These are phyloP conservation scores for Suillus luteus DNA, from an alignment of 768 basidiomycete species.

Conservation along the genomic window DNA sequence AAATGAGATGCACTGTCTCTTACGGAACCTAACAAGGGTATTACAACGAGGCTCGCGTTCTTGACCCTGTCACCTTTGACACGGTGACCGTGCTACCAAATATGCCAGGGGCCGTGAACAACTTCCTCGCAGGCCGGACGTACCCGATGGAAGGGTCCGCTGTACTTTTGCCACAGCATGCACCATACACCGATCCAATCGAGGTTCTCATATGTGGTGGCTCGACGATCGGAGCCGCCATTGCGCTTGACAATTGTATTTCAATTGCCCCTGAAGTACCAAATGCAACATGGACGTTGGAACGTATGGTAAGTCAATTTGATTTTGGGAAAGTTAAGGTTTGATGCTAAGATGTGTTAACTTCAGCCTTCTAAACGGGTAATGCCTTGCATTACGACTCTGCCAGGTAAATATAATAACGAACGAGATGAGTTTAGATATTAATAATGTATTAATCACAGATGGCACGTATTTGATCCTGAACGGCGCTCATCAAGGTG, in stretches of 20 bases:
- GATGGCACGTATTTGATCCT: constrained; percentile 77
- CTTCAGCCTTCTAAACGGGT: constrained; percentile 68
- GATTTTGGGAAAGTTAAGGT: background rate
- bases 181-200: constrained; percentile 77
- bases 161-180: constrained; percentile 65
- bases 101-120: constrained; percentile 72
- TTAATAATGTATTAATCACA: background rate
- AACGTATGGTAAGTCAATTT: constrained; percentile 66
- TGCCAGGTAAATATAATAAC: constrained; percentile 45
- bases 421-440: background rate
- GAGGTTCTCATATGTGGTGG: constrained; percentile 76
- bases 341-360: background rate
- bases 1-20: background rate
- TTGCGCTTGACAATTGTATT: constrained; percentile 70
- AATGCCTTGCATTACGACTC: constrained; percentile 71
- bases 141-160: constrained; percentile 79
- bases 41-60: constrained; percentile 79
- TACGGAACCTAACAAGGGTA: constrained; percentile 48
- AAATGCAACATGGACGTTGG: constrained; percentile 67
- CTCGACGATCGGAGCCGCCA: constrained; percentile 54
- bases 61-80: constrained; percentile 65
- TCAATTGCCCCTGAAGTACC: constrained; percentile 62
- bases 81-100: constrained; percentile 66
- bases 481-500: constrained; percentile 71
- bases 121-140: constrained; percentile 71